Base-by-base conservation (phyloP, 2,329 filamentous ascomycete species). In the Diplodia scrobiculata region DNA sequence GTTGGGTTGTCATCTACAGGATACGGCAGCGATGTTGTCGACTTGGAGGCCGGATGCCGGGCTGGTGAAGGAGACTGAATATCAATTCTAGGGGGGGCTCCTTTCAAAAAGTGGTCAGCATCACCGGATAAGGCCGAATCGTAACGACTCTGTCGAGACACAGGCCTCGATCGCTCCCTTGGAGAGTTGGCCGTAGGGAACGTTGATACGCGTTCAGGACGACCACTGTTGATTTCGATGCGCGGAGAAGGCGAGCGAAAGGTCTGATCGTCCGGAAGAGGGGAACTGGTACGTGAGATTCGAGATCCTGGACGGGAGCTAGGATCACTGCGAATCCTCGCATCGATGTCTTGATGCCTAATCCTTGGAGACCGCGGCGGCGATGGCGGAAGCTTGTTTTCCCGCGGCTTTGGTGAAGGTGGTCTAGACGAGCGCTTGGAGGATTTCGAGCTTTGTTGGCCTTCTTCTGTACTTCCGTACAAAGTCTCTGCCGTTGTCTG, bases 1-100 rank as follows among this genome's bases (percentile, higher is more conserved):
- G 74, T 67, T 68, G 72, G 13, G 73, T 70, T 38, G 67, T 81
- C 77, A 54, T 82, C 80, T 21, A 79, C 76, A 2, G 80, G 80
- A 68, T 83, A 83, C n/a, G 80, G 80, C 25, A 81, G 70, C 19
- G 73, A 68, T 25, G 70, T 71, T 17, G 58, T 68, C 7, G 68
- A 58, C 10, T 68, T 71, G 10, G 71, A 70, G 27, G 47, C 25
- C 21, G 63, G 38, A 51, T 70, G 71, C 67, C 75, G 72, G 50
- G 72, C 71, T 58, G 73, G 73, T 21, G 72, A 76, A 7, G 74
- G 72, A 38, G 72, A 76, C 63, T 74, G 73, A 17, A 73, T 70
- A 63, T 76, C 74, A 19, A 77, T 74, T 3, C 75, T 60, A 17
- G 48, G 45, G 32, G 52, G 51, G 21, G 50, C 14, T 5, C 41